These are phyloP conservation scores for Melaleuca quinquenervia DNA, from an alignment of 345 rosid genomes.

Conservation along the genomic window DNA sequence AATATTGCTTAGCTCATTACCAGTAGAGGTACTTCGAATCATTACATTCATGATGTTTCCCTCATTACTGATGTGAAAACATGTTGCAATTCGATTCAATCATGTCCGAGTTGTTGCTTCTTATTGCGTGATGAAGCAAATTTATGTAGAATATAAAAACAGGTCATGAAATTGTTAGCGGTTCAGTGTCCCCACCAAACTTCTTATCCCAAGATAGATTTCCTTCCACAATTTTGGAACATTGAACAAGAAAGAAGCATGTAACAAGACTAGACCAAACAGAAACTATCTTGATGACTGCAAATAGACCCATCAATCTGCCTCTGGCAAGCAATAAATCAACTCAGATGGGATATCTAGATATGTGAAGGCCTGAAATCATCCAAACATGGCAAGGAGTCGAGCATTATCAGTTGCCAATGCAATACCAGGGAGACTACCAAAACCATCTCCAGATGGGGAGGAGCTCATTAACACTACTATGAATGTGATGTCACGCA, in stretches of 20 bases:
- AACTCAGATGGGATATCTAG: neutral
- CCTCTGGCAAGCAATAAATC: neutral
- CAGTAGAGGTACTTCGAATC: neutral
- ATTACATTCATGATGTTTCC: neutral
- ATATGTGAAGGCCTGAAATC: neutral
- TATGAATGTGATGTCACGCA: neutral
- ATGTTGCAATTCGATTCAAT: neutral
- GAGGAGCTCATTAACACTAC: neutral
- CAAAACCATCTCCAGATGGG: neutral
- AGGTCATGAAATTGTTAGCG: neutral
- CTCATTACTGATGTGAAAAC: neutral
- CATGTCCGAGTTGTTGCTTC: neutral
- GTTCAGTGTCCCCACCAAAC: neutral
- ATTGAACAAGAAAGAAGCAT: neutral
- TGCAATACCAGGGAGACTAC: neutral
- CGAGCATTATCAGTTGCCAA: neutral
- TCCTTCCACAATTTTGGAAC: neutral
- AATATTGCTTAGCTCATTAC: neutral
- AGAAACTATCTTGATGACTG: neutral
- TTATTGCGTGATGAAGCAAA: neutral
- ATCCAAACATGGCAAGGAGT: neutral
- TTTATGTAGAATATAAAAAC: neutral
- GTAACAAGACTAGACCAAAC: neutral
- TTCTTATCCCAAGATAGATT: neutral
- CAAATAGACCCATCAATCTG: neutral